Conservation (phyloP, 805 yeast genomes). For the Spathaspora passalidarum region DNA sequence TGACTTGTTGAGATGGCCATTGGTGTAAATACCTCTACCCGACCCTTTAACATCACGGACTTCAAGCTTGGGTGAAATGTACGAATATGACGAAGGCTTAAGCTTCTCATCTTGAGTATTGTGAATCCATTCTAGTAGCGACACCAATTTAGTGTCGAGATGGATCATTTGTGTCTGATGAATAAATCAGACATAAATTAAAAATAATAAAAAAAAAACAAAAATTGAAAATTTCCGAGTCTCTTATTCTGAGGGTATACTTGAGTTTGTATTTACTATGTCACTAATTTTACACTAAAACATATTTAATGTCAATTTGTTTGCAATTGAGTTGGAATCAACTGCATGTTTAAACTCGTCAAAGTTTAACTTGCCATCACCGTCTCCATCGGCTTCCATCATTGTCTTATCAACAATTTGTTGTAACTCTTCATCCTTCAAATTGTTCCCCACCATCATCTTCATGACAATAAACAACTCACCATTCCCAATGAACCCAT, state of each 20-base stretch:
- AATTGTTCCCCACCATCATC: conserved; percentile 94
- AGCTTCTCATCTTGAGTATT: conserved; percentile 19
- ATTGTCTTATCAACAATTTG: conserved; percentile 97
- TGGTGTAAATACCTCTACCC: conserved; percentile 66
- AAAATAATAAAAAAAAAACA: no score
- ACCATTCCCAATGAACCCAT: conserved; percentile 93
- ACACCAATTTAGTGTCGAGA: neutral
- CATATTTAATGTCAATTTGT: conserved; percentile 52
- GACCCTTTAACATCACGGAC: conserved; percentile 36
- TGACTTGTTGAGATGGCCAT: conserved; percentile 29
- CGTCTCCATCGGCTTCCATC: conserved; percentile 85
- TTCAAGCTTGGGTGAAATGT: conserved; percentile 37
- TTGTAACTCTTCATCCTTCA: conserved; percentile 84
- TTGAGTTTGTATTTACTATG: no score
- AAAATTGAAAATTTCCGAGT: no score
- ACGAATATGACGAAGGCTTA: conserved; percentile 19
- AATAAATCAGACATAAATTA: no score
- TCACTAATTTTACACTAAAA: conserved; percentile 23
- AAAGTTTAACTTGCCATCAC: conserved; percentile 81
- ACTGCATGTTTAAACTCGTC: conserved; percentile 79
- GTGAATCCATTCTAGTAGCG: conserved; percentile 28
- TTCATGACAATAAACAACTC: conserved; percentile 88
- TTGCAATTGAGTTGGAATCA: conserved; percentile 56
- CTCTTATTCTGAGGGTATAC: no score
- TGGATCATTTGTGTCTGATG: neutral